Conservation (phyloP, 2,329 filamentous ascomycete species). For the Exophiala sideris region DNA sequence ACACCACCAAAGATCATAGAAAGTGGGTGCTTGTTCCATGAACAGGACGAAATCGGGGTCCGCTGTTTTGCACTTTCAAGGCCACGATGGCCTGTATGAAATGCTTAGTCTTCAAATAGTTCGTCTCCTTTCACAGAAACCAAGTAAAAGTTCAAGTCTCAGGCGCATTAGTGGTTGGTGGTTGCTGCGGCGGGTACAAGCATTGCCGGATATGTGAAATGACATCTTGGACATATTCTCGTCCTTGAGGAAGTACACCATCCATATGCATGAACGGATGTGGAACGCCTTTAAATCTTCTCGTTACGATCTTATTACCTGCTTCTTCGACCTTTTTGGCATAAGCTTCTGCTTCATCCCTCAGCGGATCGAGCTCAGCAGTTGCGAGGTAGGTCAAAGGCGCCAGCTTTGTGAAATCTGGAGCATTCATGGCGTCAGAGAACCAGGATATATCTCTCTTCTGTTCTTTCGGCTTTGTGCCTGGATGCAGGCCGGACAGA, state of each 20-base stretch:
- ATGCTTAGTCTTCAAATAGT: background rate
- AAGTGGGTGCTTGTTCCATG: no score
- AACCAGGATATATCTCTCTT: slow-evolving; percentile 27
- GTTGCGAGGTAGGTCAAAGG: slow-evolving; percentile 27
- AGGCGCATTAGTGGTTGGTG: slow-evolving; percentile 8
- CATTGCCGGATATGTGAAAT: slow-evolving; percentile 23
- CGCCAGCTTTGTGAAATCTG: slow-evolving; percentile 25
- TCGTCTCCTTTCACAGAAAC: background rate
- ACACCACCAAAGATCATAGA: no score
- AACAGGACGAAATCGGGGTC: no score
- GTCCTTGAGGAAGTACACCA: slow-evolving; percentile 22
- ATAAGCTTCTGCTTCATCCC: slow-evolving; percentile 29
- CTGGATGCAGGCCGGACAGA: slow-evolving; percentile 15
- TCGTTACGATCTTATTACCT: slow-evolving; percentile 24
- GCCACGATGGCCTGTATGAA: background rate
- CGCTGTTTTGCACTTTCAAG: no score
- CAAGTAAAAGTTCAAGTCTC: slow-evolving; percentile 4
- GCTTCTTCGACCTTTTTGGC: slow-evolving; percentile 23
- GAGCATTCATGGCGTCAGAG: slow-evolving; percentile 25
- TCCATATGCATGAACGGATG: slow-evolving; percentile 30
- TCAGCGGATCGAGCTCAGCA: slow-evolving; percentile 25
- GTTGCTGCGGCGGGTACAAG: slow-evolving; percentile 18
- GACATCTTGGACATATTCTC: slow-evolving; percentile 29
- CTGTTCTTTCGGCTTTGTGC: slow-evolving; percentile 21
- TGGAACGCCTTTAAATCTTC: slow-evolving; percentile 26